phyloP scores from a whole-genome alignment of 768 basidiomycete species.

The Hericium coralloides region DNA sequence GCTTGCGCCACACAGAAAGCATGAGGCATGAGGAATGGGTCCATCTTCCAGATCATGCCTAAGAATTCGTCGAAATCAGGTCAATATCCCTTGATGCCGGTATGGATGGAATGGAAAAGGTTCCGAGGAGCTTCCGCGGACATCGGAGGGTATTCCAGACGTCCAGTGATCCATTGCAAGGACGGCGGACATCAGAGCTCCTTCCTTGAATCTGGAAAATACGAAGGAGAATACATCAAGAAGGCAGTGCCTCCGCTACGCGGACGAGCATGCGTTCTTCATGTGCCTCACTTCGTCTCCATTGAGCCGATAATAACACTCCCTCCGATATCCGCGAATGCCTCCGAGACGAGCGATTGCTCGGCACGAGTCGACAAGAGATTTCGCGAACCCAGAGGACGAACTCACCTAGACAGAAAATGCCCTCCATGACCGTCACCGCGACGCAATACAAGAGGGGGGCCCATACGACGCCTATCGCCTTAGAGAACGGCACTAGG shows the following conservation, averaged over 20 bases:
- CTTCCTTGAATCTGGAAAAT: no score
- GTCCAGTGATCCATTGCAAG: no score
- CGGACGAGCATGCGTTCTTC: no score
- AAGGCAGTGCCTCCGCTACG: background rate
- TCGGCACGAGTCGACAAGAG: background rate
- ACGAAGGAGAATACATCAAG: background rate
- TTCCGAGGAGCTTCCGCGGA: no score
- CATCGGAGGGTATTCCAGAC: no score
- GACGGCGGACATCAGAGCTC: background rate
- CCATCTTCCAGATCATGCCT: slow-evolving; percentile 62
- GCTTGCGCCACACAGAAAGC: slow-evolving; percentile 38
- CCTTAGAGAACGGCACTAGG: slow-evolving; percentile 35
- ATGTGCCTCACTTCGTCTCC: no score
- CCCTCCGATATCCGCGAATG: no score
- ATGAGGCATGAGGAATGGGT: slow-evolving; percentile 48
- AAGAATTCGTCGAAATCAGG: background rate
- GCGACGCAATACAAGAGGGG: slow-evolving; percentile 40
- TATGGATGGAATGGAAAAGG: no score
- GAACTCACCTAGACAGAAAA: slow-evolving; percentile 49
- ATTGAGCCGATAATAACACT: no score
- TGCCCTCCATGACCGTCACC: slow-evolving; percentile 42
- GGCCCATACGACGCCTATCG: slow-evolving; percentile 38
- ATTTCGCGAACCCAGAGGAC: background rate
- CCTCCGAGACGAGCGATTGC: no score
- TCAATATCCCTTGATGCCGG: no score